Percentiles rank a stretch among this genome's conserved stretches.
phyloP scores from a whole-genome alignment of 2,329 filamentous ascomycete species.

The Paracorniculantispora psalliotae region DNA sequence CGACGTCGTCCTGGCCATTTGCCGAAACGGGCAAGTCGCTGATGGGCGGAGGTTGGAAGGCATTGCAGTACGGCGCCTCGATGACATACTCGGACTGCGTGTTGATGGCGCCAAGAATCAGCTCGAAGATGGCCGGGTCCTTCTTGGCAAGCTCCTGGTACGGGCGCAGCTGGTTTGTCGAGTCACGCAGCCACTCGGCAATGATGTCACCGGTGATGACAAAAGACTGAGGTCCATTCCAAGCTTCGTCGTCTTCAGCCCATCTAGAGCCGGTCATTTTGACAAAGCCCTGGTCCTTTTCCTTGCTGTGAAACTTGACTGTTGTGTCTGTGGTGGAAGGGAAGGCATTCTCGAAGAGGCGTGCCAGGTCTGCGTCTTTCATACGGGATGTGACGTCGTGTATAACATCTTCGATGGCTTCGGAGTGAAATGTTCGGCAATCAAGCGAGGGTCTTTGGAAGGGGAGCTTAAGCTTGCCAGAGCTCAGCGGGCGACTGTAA shows the following conservation, averaged over 20 bases:
- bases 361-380: slow-evolving; percentile 79
- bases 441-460: slow-evolving; percentile 76
- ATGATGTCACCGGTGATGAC: slow-evolving; percentile 92
- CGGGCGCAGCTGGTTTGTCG: slow-evolving; percentile 86
- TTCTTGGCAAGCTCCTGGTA: slow-evolving; percentile 83
- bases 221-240: slow-evolving; percentile 85
- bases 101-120: slow-evolving; percentile 91
- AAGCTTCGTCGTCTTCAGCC: slow-evolving; percentile 52
- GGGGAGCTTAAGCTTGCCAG: slow-evolving; percentile 73
- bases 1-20: slow-evolving; percentile 77
- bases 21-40: slow-evolving; percentile 65
- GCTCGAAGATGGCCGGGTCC: slow-evolving; percentile 68
- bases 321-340: slow-evolving; percentile 72
- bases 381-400: slow-evolving; percentile 73
- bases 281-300: slow-evolving; percentile 36
- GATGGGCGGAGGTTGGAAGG: slow-evolving; percentile 89
- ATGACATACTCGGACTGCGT: slow-evolving; percentile 96
- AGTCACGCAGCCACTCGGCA: slow-evolving; percentile 87
- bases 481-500: slow-evolving; percentile 67
- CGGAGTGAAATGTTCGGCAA: slow-evolving; percentile 87
- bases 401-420: slow-evolving; percentile 84
- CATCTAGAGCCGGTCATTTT: slow-evolving; percentile 27
- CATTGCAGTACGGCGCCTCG: slow-evolving; percentile 93
- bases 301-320: slow-evolving; percentile 77
- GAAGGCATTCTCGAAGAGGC: slow-evolving; percentile 87